phyloP scores from a whole-genome alignment of 2,329 filamentous ascomycete species.

The Beauveria scarabaeidicola region DNA sequence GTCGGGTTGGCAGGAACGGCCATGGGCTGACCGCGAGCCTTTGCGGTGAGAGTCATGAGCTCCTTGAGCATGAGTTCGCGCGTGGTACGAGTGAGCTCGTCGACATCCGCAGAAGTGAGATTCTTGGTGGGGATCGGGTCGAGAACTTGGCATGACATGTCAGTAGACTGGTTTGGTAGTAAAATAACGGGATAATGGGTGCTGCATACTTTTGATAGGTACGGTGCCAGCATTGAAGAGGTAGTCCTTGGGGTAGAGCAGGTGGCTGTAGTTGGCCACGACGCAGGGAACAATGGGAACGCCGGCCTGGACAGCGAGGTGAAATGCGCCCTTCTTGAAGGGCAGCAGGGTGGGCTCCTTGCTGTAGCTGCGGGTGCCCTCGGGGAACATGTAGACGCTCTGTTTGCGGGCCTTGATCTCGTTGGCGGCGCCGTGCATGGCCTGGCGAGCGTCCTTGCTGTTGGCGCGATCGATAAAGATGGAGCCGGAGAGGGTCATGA shows the following conservation, averaged over 20 bases:
- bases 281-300: conserved; percentile 87
- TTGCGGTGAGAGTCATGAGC: conserved; percentile 44
- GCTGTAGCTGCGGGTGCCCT: conserved; percentile 87
- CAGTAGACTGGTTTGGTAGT: background rate
- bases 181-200: background rate
- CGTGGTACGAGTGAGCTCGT: conserved; percentile 58
- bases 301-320: conserved; percentile 86
- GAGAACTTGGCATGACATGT: conserved; percentile 46
- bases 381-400: conserved; percentile 80
- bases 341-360: conserved; percentile 72
- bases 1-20: conserved; percentile 21
- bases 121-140: conserved; percentile 70
- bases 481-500: conserved; percentile 78
- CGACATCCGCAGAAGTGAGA: conserved; percentile 68
- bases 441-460: conserved; percentile 68
- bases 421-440: conserved; percentile 73
- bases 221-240: conserved; percentile 62
- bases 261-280: conserved; percentile 68
- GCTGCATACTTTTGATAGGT: conserved; percentile 59
- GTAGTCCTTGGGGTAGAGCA: conserved; percentile 55
- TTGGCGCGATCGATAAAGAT: conserved; percentile 95
- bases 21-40: conserved; percentile 35
- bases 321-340: conserved; percentile 99
- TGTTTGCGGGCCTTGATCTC: conserved; percentile 67
- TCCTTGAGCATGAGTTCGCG: conserved; percentile 69